A percentile compares a stretch with the other conserved stretches of the same genome.
Evolutionary conservation across 768 basidiomycete species (phyloP).

Genomic region (Xanthoconium stramineum): DNA sequence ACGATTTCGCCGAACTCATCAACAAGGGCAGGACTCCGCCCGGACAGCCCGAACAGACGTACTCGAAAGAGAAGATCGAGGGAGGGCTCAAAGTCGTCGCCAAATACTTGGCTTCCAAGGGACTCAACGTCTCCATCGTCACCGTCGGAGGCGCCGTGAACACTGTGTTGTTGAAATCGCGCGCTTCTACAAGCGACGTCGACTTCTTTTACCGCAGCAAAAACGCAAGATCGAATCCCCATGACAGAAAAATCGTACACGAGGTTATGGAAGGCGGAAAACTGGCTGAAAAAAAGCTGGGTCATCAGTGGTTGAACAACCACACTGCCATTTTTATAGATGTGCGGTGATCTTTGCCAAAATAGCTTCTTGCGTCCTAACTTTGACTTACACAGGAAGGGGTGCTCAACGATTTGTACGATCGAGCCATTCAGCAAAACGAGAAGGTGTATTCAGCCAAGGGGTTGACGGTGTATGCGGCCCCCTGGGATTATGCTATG

Average conservation of each 20-base stretch:
- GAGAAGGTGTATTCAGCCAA: conserved; percentile 1
- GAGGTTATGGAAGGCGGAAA: neutral
- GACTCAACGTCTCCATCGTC: conserved; percentile 3
- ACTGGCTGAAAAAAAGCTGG: neutral
- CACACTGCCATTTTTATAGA: conserved; percentile 7
- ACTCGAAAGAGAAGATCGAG: conserved; percentile 4
- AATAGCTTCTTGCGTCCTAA: too few species aligned
- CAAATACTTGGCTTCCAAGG: neutral
- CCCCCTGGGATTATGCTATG: conserved; percentile 7
- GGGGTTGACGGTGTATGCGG: conserved; percentile 12
- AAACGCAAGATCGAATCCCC: neutral
- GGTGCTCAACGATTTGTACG: neutral
- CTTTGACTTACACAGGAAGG: neutral
- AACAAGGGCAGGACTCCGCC: neutral
- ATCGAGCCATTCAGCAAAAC: conserved; percentile 1
- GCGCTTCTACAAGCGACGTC: conserved; percentile 9
- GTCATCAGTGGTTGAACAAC: conserved; percentile 9
- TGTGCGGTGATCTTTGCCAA: neutral
- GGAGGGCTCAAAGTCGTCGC: conserved; percentile 3
- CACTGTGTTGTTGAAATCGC: conserved; percentile 3
- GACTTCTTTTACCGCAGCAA: conserved; percentile 12
- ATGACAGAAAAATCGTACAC: neutral
- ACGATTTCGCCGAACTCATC: conserved; percentile 1
- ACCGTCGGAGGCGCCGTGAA: conserved; percentile 10
- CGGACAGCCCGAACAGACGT: neutral